Base-by-base conservation (phyloP, 495 filamentous ascomycete genomes). In the Bryoglossum gracile region DNA sequence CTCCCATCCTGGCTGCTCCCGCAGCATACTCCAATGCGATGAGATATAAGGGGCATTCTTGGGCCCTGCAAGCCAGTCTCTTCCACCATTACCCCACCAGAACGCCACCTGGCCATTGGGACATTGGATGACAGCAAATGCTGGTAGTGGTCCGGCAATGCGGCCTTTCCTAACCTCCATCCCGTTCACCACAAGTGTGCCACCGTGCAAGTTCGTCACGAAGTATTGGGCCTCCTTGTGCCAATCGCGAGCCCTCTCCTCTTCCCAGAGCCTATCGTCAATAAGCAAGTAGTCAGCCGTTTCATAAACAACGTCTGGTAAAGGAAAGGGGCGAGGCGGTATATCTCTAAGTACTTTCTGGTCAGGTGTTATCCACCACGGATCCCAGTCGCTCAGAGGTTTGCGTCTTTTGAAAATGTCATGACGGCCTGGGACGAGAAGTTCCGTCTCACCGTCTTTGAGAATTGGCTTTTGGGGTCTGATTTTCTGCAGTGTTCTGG, bases 101-200 rank as follows among this genome's bases (percentile, higher is more conserved):
- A 57, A 57, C 23, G 43, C 43, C 14, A 55, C 22, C 23, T 57
- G 54, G 11, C 36, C 43, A n/a, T 54, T 54, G 11, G 54, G 57
- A 18, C 41, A 48, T 36, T 57, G 43, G n/a, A 60, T 57, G 11
- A 60, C 37, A 2, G 57, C 57, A 52, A 60, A 60, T 3, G 8
- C 28, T 6, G 57, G 57, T 24, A 60, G 24, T 16, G 57, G 57
- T 3, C 57, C 57, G 21, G 57, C 57, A 38, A 52, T 34, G 0
- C 39, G 22, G 3, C 54, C 57, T 22, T 50, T 45, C 43, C 28
- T 45, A 8, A 60, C 35, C 35, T 54, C 54, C 37, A 48, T 14
- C 6, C 57, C 57, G 21, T 60, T 60, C 13, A 60, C 28, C 3
- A 60, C 21, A 1, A 60, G 16, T 1, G 42, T 55, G 5, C 47